phyloP scores from a whole-genome alignment of 768 basidiomycete species.

The Tulasnella sp. region DNA sequence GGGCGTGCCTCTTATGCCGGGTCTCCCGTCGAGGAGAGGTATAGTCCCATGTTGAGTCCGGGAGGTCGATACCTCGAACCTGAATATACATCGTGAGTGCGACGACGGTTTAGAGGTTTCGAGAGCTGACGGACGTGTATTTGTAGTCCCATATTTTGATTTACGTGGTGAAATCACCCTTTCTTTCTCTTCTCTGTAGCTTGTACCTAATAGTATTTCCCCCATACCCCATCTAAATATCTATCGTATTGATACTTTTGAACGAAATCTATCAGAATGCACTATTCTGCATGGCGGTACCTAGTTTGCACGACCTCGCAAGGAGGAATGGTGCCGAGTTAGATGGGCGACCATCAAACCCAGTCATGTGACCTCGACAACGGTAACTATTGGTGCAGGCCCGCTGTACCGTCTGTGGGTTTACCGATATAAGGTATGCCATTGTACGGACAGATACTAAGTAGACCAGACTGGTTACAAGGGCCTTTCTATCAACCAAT shows the following conservation, averaged over 20 bases:
- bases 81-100: slow-evolving; percentile 26
- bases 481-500: too few species aligned
- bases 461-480: too few species aligned
- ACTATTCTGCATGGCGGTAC: background rate
- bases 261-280: background rate
- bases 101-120: background rate
- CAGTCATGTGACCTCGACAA: too few species aligned
- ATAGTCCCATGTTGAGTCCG: slow-evolving; percentile 25
- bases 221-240: background rate
- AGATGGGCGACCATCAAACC: too few species aligned
- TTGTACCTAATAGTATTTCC: background rate
- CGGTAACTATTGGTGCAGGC: too few species aligned
- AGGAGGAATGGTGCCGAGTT: too few species aligned
- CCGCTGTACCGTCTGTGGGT: too few species aligned
- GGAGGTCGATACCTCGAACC: slow-evolving; percentile 27
- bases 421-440: too few species aligned
- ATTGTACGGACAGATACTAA: too few species aligned
- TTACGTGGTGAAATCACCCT: background rate
- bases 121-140: background rate
- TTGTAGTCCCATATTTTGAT: background rate
- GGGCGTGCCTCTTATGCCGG: too few species aligned
- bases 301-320: too few species aligned
- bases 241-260: background rate
- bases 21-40: too few species aligned
- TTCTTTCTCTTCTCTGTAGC: background rate